Percentiles rank a stretch among this genome's conserved stretches.
Conservation (phyloP, 106 monocot species). For the Alisma plantagoaquatica region DNA sequence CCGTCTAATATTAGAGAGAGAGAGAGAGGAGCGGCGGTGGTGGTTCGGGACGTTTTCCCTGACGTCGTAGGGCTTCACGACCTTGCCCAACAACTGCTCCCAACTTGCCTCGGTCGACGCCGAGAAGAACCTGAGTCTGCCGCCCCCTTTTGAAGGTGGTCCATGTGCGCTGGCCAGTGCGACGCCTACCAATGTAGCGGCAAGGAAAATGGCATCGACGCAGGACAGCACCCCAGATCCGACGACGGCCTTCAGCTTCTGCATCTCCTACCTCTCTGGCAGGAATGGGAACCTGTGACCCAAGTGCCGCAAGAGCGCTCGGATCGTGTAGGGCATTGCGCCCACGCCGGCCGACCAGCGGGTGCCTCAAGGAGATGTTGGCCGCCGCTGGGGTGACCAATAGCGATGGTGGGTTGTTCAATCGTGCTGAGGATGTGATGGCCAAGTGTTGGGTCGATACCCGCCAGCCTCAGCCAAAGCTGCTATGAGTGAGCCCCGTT, state of each 20-base stretch:
- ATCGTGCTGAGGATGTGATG: background rate
- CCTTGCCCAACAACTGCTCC: too few relatives aligned
- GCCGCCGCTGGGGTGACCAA: conserved; percentile 6
- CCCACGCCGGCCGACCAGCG: conserved; percentile 3
- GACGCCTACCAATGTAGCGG: too few relatives aligned
- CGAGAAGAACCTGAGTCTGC: too few relatives aligned
- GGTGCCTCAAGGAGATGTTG: conserved; percentile 9
- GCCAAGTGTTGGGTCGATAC: conserved; percentile 1
- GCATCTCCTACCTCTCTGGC: conserved; percentile 5
- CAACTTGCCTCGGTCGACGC: too few relatives aligned
- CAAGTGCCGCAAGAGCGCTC: conserved; percentile 9
- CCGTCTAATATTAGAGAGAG: too few relatives aligned
- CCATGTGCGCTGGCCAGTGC: too few relatives aligned
- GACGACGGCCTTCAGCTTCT: conserved; percentile 20
- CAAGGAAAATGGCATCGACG: too few relatives aligned
- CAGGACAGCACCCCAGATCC: too few relatives aligned
- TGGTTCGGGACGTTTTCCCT: too few relatives aligned
- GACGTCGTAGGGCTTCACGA: too few relatives aligned
- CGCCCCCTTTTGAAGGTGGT: too few relatives aligned
- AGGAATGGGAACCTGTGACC: background rate
- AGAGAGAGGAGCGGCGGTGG: too few relatives aligned
- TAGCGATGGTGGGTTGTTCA: background rate
- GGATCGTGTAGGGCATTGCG: conserved; percentile 1
- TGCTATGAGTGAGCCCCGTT: conserved; percentile 9
- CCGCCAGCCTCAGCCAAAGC: conserved; percentile 2